Conservation (phyloP, 345 rosid genomes). For the Rhodamnia rubescens region DNA sequence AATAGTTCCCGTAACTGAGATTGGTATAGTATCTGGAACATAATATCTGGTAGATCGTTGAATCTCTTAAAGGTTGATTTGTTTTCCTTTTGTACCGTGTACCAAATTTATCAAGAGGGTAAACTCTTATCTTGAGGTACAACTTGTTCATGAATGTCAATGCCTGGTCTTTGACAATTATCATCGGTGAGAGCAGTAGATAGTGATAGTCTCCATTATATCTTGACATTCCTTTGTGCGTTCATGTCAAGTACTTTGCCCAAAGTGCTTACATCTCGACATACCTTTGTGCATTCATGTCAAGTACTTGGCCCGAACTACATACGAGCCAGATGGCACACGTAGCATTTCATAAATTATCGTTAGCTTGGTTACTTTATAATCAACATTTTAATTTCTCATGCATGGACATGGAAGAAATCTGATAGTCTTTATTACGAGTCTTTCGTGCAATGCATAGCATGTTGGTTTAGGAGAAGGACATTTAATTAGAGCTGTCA, state of each 20-base stretch:
- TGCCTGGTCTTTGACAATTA: not conserved
- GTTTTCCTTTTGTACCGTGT: not conserved
- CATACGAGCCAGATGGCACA: not conserved
- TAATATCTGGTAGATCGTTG: not conserved
- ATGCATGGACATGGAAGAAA: no score
- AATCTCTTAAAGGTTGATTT: not conserved
- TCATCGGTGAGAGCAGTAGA: not conserved
- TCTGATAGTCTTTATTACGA: no score
- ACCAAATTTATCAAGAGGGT: not conserved
- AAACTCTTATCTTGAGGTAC: not conserved
- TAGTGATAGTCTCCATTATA: not conserved
- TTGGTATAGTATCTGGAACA: not conserved
- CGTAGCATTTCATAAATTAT: not conserved
- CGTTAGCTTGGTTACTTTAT: no score
- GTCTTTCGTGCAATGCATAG: no score
- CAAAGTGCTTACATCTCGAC: no score
- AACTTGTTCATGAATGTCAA: not conserved
- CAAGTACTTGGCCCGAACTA: not conserved
- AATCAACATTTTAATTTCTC: no score
- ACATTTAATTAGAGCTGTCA: no score
- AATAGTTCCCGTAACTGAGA: not conserved
- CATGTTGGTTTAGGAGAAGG: no score
- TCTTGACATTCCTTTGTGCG: no score
- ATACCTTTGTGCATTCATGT: no score
- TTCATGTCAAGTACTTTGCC: no score